Conservation (phyloP, 202 grass and related monocot species). For the Hordeum pubiflorum region DNA sequence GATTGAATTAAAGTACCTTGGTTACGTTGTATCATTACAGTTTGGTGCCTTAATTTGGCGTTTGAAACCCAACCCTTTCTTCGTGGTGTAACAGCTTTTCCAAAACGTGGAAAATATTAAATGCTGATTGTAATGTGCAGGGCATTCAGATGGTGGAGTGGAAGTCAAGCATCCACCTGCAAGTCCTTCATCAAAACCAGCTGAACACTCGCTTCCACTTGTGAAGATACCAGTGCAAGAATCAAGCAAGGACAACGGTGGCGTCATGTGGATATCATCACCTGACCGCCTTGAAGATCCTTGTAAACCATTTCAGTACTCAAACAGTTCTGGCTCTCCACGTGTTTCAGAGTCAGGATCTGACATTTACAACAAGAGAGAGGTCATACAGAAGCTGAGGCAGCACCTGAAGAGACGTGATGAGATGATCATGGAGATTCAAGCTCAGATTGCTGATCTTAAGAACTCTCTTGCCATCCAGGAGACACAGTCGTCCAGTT, state of each 20-base stretch:
- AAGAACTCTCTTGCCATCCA: conserved; percentile 71
- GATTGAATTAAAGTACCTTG: conserved; percentile 15
- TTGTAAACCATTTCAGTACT: conserved; percentile 71
- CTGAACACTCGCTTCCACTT: conserved; percentile 54
- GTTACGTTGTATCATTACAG: background rate
- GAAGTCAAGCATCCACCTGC: conserved; percentile 42
- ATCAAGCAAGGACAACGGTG: conserved; percentile 56
- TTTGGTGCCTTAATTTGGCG: background rate
- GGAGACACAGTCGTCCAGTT: conserved; percentile 47
- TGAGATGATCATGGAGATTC: conserved; percentile 97
- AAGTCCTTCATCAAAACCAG: conserved; percentile 37
- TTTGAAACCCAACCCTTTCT: background rate
- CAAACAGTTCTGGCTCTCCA: conserved; percentile 77
- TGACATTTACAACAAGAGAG: conserved; percentile 80
- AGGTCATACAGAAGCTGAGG: conserved; percentile 86
- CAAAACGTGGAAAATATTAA: background rate
- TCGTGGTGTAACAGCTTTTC: background rate
- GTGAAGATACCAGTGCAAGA: conserved; percentile 54
- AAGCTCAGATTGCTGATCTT: conserved; percentile 66
- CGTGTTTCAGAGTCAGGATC: conserved; percentile 88
- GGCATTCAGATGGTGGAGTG: conserved; percentile 33
- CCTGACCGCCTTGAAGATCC: conserved; percentile 76
- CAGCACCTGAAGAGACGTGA: conserved; percentile 79
- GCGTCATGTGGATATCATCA: conserved; percentile 82
- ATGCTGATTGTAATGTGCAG: conserved; percentile 24